These are phyloP conservation scores for Lachnellula hyalina DNA, from an alignment of 2,329 filamentous ascomycete genomes.

Conservation along the genomic window DNA sequence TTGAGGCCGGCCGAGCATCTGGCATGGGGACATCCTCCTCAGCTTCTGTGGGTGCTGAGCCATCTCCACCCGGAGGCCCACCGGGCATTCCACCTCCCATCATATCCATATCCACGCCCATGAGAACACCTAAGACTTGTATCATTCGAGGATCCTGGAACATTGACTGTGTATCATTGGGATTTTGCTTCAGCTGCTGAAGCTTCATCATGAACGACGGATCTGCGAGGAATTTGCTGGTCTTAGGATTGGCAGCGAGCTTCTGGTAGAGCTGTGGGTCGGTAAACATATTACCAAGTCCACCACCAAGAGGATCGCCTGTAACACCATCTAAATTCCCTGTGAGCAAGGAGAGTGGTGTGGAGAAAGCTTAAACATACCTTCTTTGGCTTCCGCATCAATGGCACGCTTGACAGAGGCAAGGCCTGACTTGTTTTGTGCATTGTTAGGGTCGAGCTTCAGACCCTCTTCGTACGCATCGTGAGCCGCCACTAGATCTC, in stretches of 20 bases:
- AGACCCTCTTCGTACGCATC: slow-evolving; percentile 94
- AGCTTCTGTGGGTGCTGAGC: slow-evolving; percentile 38
- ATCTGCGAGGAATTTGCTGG: slow-evolving; percentile 72
- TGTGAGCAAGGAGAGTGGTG: slow-evolving; percentile 7
- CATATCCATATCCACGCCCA: slow-evolving; percentile 90
- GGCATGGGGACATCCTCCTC: slow-evolving; percentile 76
- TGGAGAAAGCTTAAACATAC: slow-evolving; percentile 14
- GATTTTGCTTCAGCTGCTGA: slow-evolving; percentile 74
- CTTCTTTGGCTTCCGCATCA: slow-evolving; percentile 61
- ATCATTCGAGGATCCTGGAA: slow-evolving; percentile 90
- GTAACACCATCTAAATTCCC: slow-evolving; percentile 34
- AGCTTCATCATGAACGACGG: slow-evolving; percentile 86
- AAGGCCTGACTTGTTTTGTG: slow-evolving; percentile 84
- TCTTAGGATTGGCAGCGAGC: slow-evolving; percentile 92
- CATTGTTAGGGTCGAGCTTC: slow-evolving; percentile 86
- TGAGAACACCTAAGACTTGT: slow-evolving; percentile 85
- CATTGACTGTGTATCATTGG: slow-evolving; percentile 69
- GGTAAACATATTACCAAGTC: slow-evolving; percentile 88
- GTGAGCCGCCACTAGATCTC: slow-evolving; percentile 76
- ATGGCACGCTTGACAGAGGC: slow-evolving; percentile 84
- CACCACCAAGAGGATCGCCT: slow-evolving; percentile 65
- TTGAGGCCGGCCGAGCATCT: slow-evolving; percentile 49
- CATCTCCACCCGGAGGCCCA: slow-evolving; percentile 40
- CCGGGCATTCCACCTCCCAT: slow-evolving; percentile 32
- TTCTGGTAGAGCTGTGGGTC: slow-evolving; percentile 88